Base-by-base conservation (phyloP, 768 basidiomycete species). In the Mycena galopus region DNA sequence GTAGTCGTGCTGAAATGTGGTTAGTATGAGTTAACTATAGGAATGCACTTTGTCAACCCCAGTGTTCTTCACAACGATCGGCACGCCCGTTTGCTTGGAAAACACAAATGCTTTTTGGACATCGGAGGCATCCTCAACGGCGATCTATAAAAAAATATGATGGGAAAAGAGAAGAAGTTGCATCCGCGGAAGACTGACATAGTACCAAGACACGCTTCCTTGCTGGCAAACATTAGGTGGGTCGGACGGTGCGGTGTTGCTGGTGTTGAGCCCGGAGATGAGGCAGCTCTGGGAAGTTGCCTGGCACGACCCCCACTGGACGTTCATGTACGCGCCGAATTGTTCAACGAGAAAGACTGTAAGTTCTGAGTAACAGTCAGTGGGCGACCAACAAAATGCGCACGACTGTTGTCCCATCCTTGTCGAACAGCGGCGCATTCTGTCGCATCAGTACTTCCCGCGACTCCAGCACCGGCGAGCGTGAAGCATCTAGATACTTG, bases 261-360 rank as follows among this genome's bases (percentile, higher is more conserved):
- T 71, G 8, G 70, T 25, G 16, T 76, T 67, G 19, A 65, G 32
- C 51, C 62, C 78, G 67, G 82, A 77, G 12, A 85, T 78, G 16
- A 83, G 64, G 64, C 85, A 86, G 2, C 79, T 72, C 21, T 79
- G 69, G 0, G 74, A 58, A 6, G 73, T 77, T 39, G 71, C 50
- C 69, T 84, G 82, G 72, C 85, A 86, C 14, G 83, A 82, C 69
- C 83, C 84, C 84, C 83, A 84, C 73, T 85, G 81, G 2, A 80
- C 65, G 30, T 76, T 73, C 63, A 77, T 70, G 64, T 75, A 78
- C 21, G 73, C 76, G 47, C 75, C 77, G 35, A 77, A 76, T 19
- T 65, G 35, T n/a, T 72, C 71, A n/a, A 73, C 67, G 5, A 77
- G 72, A 42, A 76, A 75, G 9, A 59, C 78, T 78, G 27, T 27